Conservation (phyloP, 2,329 filamentous ascomycete genomes). For the Exophiala calicioides region DNA sequence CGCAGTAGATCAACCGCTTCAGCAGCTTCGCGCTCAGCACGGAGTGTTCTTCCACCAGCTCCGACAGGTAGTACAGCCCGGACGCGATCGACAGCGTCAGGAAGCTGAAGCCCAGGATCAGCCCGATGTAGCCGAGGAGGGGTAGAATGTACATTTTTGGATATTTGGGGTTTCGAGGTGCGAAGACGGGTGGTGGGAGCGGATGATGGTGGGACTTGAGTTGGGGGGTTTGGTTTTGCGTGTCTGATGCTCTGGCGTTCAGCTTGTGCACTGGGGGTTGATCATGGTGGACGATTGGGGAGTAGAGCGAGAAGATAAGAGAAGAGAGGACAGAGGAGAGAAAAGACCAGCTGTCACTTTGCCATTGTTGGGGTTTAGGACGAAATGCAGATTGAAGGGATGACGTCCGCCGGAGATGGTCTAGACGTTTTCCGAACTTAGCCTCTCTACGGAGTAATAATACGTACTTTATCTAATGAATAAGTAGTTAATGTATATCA, state of each 20-base stretch:
- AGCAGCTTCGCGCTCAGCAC: constrained; percentile 88
- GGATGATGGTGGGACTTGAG: not conserved
- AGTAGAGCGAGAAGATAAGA: not conserved
- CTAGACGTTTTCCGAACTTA: too few species aligned
- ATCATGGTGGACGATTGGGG: not conserved
- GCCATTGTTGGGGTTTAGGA: not conserved
- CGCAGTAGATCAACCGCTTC: constrained; percentile 77
- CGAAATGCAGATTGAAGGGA: not conserved
- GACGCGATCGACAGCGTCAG: constrained; percentile 96
- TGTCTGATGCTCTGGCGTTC: too few species aligned
- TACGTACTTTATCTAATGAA: too few species aligned
- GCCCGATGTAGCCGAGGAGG: constrained; percentile 83
- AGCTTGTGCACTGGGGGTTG: not conserved
- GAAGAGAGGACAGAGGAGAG: not conserved
- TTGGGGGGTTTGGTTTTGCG: too few species aligned
- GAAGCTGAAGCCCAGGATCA: constrained; percentile 87
- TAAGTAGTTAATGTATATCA: too few species aligned
- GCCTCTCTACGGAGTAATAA: too few species aligned
- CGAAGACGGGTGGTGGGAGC: not conserved
- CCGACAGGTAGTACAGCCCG: constrained; percentile 97
- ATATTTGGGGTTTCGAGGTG: not conserved
- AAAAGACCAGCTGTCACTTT: constrained; percentile 10
- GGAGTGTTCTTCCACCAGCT: constrained; percentile 96
- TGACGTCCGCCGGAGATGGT: too few species aligned
- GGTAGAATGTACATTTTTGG: constrained; percentile 90